These are phyloP conservation scores for Francoa sonchifolia DNA, from an alignment of 441 rosid species.

Conservation along the genomic window DNA sequence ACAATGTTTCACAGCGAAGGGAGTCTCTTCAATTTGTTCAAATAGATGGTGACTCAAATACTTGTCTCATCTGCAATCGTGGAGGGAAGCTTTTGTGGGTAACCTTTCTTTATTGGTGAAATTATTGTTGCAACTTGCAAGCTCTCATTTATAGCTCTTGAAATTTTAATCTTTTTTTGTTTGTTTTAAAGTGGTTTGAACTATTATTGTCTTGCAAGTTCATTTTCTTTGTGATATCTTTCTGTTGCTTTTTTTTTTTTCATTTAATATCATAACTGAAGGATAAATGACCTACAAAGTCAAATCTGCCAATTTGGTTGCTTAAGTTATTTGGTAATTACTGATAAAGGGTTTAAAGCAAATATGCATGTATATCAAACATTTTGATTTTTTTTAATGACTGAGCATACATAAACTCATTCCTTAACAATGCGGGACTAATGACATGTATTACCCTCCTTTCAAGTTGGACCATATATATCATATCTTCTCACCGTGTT, in stretches of 20 bases:
- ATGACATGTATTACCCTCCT: no score
- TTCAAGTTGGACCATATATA: no score
- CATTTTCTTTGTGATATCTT: background rate
- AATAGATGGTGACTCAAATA: conserved; percentile 14
- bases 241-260: background rate
- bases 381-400: no score
- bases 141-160: conserved; percentile 1
- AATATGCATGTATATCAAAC: no score
- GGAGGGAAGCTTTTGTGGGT: conserved; percentile 50
- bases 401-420: no score
- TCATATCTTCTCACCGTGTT: no score
- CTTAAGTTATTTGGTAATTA: no score
- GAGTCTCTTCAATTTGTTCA: conserved; percentile 16
- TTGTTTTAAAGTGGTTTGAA: background rate
- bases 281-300: background rate
- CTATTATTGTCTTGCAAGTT: conserved; percentile 2
- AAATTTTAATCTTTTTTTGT: background rate
- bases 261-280: background rate
- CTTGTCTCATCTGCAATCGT: conserved; percentile 34
- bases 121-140: conserved; percentile 6
- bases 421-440: no score
- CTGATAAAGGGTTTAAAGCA: no score
- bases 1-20: conserved; percentile 13
- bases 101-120: conserved; percentile 13
- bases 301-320: no score